Percentiles rank a stretch among this genome's conserved stretches.
Conservation (phyloP, 1,284 basidiomycete genomes). For the Boletellus deceptivus region DNA sequence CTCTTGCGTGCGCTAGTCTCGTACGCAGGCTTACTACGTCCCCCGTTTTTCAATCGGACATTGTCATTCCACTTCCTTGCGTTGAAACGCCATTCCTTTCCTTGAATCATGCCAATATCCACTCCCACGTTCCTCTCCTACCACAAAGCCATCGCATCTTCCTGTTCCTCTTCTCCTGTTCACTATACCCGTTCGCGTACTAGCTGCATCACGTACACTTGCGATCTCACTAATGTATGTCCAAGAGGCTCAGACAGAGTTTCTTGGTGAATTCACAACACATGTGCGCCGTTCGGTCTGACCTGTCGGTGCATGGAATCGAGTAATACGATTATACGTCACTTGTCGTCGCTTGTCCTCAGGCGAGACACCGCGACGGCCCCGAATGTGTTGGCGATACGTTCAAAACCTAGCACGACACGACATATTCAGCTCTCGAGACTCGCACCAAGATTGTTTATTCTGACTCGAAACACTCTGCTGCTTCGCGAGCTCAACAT, state of each 20-base stretch:
- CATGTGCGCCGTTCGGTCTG: neutral
- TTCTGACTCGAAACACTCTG: no score
- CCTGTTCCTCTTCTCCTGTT: constrained; percentile 9
- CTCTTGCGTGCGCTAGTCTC: constrained; percentile 13
- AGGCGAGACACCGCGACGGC: no score
- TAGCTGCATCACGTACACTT: constrained; percentile 28
- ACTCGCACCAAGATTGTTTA: no score
- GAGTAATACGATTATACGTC: no score
- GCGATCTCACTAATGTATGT: constrained; percentile 35
- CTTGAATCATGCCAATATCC: constrained; percentile 12
- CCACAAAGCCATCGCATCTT: constrained; percentile 15
- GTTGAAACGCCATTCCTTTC: constrained; percentile 2
- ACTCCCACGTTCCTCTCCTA: constrained; percentile 5
- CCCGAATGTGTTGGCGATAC: no score
- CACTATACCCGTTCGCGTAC: constrained; percentile 31
- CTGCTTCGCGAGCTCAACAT: no score
- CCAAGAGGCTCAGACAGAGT: constrained; percentile 9
- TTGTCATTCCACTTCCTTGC: constrained; percentile 3
- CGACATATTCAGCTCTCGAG: no score
- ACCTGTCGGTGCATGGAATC: no score
- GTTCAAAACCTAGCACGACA: no score
- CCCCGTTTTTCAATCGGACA: constrained; percentile 5
- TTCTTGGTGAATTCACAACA: constrained; percentile 13
- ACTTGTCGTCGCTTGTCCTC: no score
- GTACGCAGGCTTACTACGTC: constrained; percentile 6